Evolutionary conservation across 805 yeast species (phyloP).

Genomic region (Tetrapisispora fleetii): DNA sequence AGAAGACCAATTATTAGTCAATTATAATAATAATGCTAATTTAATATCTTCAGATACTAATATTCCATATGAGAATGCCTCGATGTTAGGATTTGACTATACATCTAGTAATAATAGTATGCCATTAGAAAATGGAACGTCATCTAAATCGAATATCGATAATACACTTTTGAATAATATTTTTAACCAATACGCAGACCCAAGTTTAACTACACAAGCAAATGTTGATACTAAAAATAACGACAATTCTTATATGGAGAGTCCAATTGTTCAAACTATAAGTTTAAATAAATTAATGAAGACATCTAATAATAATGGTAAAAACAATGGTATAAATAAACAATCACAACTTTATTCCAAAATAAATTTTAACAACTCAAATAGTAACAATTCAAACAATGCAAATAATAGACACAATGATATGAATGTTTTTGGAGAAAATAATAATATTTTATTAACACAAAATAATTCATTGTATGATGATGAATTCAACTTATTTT

Average conservation of each 20-base stretch:
- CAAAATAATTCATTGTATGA: conserved; percentile 11
- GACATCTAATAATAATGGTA: background rate
- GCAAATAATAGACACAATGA: background rate
- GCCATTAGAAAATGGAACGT: background rate
- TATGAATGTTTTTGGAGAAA: background rate
- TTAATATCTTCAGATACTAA: background rate
- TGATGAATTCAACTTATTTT: conserved; percentile 11
- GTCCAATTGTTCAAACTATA: conserved; percentile 17
- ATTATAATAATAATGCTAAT: conserved; percentile 11
- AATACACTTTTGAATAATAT: conserved; percentile 1
- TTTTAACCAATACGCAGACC: conserved; percentile 29
- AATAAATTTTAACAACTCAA: background rate
- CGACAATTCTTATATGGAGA: conserved; percentile 1
- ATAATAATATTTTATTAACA: conserved; percentile 7
- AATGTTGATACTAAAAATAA: conserved; percentile 5
- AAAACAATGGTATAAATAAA: background rate
- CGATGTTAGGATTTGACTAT: background rate
- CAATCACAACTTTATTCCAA: background rate
- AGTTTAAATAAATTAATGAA: conserved; percentile 20
- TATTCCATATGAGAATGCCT: background rate
- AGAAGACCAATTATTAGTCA: conserved; percentile 23
- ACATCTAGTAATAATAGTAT: background rate
- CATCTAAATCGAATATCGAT: background rate
- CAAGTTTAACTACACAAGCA: conserved; percentile 26
- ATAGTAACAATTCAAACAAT: background rate